Evolutionary conservation across 2,329 filamentous ascomycete species (phyloP).

Genomic region (Verticillium isaacii): DNA sequence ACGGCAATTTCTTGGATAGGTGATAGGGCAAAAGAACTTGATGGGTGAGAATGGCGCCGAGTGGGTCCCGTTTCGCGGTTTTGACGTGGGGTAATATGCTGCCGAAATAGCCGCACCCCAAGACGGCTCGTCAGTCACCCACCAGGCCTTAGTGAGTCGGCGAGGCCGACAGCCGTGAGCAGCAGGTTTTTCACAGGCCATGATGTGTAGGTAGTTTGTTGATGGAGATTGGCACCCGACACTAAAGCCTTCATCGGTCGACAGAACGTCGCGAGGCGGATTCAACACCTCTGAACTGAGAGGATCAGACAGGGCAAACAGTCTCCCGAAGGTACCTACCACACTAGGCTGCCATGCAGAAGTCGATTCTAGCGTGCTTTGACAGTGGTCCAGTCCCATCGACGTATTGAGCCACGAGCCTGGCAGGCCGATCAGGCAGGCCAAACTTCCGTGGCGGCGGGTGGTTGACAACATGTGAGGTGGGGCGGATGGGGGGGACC

Average conservation of each 20-base stretch:
- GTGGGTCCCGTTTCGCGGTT: background rate
- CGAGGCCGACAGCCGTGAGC: background rate
- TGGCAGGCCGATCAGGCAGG: background rate
- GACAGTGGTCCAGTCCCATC: background rate
- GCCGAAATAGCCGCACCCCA: background rate
- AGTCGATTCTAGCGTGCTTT: background rate
- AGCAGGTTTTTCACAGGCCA: background rate
- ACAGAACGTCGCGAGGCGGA: too few species aligned
- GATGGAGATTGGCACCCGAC: too few species aligned
- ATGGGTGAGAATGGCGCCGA: background rate
- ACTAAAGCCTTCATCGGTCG: too few species aligned
- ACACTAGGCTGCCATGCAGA: background rate
- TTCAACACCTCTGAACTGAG: too few species aligned
- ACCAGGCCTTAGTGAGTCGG: background rate
- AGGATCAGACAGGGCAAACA: background rate
- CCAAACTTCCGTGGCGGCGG: background rate
- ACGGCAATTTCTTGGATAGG: too few species aligned
- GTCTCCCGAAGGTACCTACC: background rate
- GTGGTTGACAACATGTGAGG: background rate
- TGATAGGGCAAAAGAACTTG: too few species aligned
- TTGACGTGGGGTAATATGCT: background rate
- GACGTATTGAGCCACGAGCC: background rate
- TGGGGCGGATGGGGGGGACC: background rate
- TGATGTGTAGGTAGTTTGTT: too few species aligned
- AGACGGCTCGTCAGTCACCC: background rate